These are phyloP conservation scores for Enteropsectra breve DNA, from an alignment of 371 early-diverging fungal species.

Conservation along the genomic window DNA sequence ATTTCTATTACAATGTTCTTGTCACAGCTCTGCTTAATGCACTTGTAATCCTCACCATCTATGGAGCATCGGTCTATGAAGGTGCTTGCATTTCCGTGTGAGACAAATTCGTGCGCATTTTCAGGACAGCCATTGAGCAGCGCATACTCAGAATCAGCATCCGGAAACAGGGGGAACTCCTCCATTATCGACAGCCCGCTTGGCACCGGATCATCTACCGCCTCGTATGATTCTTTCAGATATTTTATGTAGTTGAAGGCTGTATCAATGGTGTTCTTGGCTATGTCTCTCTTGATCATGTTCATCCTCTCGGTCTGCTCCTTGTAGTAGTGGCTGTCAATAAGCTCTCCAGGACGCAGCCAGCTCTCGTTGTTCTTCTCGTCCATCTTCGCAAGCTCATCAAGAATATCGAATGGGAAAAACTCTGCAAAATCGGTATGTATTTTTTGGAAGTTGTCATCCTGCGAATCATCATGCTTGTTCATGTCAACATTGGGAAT, in stretches of 20 bases:
- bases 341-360: constrained; percentile 3
- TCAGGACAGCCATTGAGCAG: constrained; percentile 1
- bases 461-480: constrained; percentile 1
- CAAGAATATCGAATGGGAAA: constrained; percentile 19
- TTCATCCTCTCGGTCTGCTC: constrained; percentile 17
- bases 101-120: not conserved
- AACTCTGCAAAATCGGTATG: constrained; percentile 6
- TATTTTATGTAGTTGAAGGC: constrained; percentile 6
- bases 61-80: constrained; percentile 7
- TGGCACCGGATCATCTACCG: not conserved
- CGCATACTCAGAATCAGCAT: not conserved
- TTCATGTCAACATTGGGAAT: constrained; percentile 19
- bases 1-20: constrained; percentile 26
- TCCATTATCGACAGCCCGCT: constrained; percentile 4
- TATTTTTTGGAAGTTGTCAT: constrained; percentile 15
- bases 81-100: not conserved
- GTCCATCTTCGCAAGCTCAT: not conserved
- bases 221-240: constrained; percentile 13
- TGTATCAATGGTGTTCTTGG: constrained; percentile 8
- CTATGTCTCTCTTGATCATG: constrained; percentile 1
- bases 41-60: constrained; percentile 6
- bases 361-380: not conserved
- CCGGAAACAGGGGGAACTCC: constrained; percentile 8
- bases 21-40: constrained; percentile 14
- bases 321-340: constrained; percentile 25